Conservation (phyloP, 148 eudicot species). For the Talinum fruticosum region DNA sequence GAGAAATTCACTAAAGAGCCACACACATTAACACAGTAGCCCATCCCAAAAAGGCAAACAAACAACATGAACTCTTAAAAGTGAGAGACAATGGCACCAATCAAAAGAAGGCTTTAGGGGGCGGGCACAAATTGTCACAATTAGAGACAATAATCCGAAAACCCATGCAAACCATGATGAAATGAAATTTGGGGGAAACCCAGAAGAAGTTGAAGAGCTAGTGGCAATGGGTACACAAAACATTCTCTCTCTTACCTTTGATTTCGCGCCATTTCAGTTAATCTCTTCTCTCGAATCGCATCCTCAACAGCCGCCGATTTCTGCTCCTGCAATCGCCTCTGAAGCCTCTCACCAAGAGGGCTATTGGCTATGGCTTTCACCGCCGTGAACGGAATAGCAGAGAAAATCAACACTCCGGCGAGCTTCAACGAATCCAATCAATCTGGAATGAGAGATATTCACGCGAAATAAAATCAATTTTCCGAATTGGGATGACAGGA, state of each 20-base stretch:
- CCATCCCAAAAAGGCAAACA: too few species aligned
- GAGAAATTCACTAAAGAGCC: background rate
- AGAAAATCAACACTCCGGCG: conserved; percentile 83
- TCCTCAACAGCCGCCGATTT: conserved; percentile 48
- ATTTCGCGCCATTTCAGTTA: conserved; percentile 53
- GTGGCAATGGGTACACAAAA: too few species aligned
- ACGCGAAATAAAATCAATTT: too few species aligned
- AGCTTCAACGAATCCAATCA: conserved; percentile 37
- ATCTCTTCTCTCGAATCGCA: conserved; percentile 39
- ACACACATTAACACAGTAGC: background rate
- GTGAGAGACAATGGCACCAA: background rate
- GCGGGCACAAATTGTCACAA: too few species aligned
- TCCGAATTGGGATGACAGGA: background rate
- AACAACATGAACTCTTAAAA: background rate
- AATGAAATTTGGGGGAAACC: too few species aligned
- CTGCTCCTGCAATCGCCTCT: conserved; percentile 52
- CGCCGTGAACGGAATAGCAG: conserved; percentile 93
- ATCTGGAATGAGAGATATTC: too few species aligned
- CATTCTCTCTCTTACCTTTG: conserved; percentile 58
- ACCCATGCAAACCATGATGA: too few species aligned
- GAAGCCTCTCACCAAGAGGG: conserved; percentile 73
- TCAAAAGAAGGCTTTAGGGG: too few species aligned
- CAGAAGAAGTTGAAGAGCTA: background rate
- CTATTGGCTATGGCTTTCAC: conserved; percentile 89
- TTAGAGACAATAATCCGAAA: too few species aligned